Base-by-base conservation (phyloP, 352 stramenopile species). In the Globisporangium acanthophoron region DNA sequence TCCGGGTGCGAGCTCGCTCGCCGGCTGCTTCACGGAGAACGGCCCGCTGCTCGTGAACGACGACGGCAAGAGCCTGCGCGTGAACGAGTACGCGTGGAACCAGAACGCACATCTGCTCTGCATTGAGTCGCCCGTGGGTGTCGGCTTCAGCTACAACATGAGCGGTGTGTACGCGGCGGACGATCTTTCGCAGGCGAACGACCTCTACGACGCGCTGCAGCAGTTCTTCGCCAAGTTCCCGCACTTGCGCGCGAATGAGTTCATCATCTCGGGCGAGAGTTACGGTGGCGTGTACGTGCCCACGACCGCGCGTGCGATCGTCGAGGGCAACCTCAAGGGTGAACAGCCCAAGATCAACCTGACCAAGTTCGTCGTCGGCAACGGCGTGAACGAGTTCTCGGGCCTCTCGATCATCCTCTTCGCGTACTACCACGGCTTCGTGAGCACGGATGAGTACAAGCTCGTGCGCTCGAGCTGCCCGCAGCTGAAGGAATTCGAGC, bases 301-400 rank as follows among this genome's bases (percentile, higher is more conserved):
- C 0, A 85, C 69, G 20, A 82, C 76, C 5, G 80, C 76, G 29
- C 69, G 74, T 11, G 71, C 65, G 5, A 87, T 90, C 52, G 62
- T 90, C 15, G 66, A 82, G 57, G 70, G 78, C 52, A 85, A 84
- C 50, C 12, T 20, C 41, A 20, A 21, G 18, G 41, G 41, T 2
- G 41, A 46, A 5, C 37, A 43, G 37, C 41, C 41, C 5, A 46
- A 20, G 41, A 46, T 46, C 41, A 46, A 46, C 41, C 65, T 98
- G 24, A 88, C 87, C 63, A 95, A 95, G 56, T 95, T 97, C 56
- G 89, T 93, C 12, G 86, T 97, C 15, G 86, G 97, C 43, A 83
- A 87, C 41, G 80, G 79, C 45, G 71, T 87, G 40, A 88, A 88
- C 65, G 80, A 88, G 58, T 86, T 74, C 49, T 54, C 68, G 41